Evolutionary conservation across 23 red algal species (phyloP), one percentile per base, ranked within the genome.

Genomic region (Gracilaria domingensis): DNA sequence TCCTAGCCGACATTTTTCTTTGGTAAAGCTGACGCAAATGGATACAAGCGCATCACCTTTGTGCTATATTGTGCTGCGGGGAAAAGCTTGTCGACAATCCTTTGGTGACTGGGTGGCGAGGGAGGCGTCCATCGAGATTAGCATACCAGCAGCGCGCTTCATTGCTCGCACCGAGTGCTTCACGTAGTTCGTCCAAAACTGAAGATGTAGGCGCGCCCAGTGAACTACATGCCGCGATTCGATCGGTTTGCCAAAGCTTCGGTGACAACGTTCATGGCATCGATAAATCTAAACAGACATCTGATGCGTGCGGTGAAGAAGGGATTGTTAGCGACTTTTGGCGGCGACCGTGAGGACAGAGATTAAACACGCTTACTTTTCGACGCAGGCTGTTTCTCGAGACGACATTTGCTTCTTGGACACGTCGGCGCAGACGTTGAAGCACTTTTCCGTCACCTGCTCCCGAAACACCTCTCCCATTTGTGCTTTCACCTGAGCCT

Each of bases 211-310:
- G 0, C 36, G 21, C 18, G 34, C 42, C 21, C 25, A 26, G 8
- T 49, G 3, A 77, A 18, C 72, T 25, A 77, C 26, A 45, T 49
- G 72, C 72, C 72, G 39, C 60, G 44, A 53, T 75, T 59, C 4
- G 89, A 92, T 30, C 89, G 69, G 35, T 58, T 84, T 42, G 89
- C 78, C 44, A 92, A 54, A 11, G 89, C 79, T 58, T 71, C 80
- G 28, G 89, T 92, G 61, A 92, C 89, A 20, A 92, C 89, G 53
- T 92, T 92, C 89, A 92, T 92, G 24, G 89, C 78, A 47, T 92
- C 89, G 38, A 92, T 83, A 76, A 92, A 92, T 26, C 89, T 78
- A 76, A 82, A 60, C 36, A 92, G 75, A 56, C 89, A 92, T 20
- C 84, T 87, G 50, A 29, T 14, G 6, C 36, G 25, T 2, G 40